Base-by-base conservation (phyloP, 2,329 filamentous ascomycete species). In the Elsinoe necatrix region DNA sequence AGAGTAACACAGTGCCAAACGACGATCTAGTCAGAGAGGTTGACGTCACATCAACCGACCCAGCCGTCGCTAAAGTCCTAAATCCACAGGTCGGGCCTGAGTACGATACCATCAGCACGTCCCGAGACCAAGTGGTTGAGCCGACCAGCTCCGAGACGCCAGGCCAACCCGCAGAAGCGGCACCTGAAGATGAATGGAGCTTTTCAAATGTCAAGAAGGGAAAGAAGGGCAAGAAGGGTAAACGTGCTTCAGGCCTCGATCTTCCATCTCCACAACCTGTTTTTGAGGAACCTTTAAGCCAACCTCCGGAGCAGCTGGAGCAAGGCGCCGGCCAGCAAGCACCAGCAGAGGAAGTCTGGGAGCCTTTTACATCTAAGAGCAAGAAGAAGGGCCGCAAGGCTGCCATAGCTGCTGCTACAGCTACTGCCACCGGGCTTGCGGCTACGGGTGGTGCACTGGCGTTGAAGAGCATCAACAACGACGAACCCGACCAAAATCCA, bases 341-440 rank as follows among this genome's bases (percentile, higher is more conserved):
- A 70, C 58, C 63, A 37, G 14, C 34, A 61, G 58, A 60, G 16
- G 37, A 56, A 6, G 14, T 42, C 12, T 58, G 57, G 55, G 54
- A 41, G 8, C 37, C 41, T 0, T 21, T 55, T 20, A 54, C 35
- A 14, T 58, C 58, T 9, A 66, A 64, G 14, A 58, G 67, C 43
- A 65, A 63, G 11, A 66, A 67, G 57, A 68, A 68, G 47, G 62
- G 48, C 7, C 21, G 39, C 12, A 55, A 55, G 21, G 50, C 45
- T 41, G 47, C 45, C 12, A 43, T 16, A 31, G 47, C 56, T 31
- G 48, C 56, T 8, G 47, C 56, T 16, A 25, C 16, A 31, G 29
- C 16, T 4, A 35, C 18, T 12, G n/a, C n/a, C n/a, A n/a, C n/a
- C n/a, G n/a, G n/a, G n/a, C n/a, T n/a, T n/a, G n/a, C 48, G 11